Evolutionary conservation across 2,329 filamentous ascomycete genomes (phyloP).

Genomic region (Dactylellina parvicollis): DNA sequence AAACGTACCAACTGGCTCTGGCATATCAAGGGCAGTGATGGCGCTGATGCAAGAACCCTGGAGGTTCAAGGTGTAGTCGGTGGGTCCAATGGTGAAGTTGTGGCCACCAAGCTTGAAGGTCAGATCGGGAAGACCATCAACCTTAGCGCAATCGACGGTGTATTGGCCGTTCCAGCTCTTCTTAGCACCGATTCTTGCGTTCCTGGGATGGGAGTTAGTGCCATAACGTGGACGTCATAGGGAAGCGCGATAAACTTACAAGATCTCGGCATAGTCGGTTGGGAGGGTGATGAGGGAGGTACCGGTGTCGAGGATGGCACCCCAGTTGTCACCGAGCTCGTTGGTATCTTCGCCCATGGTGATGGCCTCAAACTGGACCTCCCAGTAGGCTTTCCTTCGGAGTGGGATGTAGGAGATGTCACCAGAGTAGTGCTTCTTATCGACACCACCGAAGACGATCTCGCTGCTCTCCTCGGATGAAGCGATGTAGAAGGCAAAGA

Average conservation of each 20-base stretch:
- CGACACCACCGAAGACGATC: conserved; percentile 87
- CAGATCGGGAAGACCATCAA: conserved; percentile 84
- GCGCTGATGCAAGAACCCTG: conserved; percentile 95
- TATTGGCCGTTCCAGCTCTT: conserved; percentile 98
- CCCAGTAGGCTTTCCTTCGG: conserved; percentile 99
- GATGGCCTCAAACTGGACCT: conserved; percentile 94
- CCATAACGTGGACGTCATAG: not conserved
- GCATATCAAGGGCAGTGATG: conserved; percentile 95
- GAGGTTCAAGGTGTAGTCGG: conserved; percentile 95
- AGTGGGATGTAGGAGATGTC: conserved; percentile 93
- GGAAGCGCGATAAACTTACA: conserved; percentile 65
- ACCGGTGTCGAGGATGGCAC: conserved; percentile 96
- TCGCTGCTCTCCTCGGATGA: conserved; percentile 80
- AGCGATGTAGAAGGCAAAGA: conserved; percentile 96
- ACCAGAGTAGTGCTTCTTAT: conserved; percentile 82
- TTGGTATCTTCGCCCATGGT: conserved; percentile 85
- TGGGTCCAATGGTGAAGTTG: conserved; percentile 88
- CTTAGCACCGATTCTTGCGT: conserved; percentile 97
- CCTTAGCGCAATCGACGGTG: conserved; percentile 86
- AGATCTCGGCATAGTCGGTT: conserved; percentile 86
- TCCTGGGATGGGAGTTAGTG: conserved; percentile 63
- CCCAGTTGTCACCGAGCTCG: conserved; percentile 81
- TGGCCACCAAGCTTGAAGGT: conserved; percentile 86
- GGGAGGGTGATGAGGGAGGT: conserved; percentile 97
- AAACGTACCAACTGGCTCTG: conserved; percentile 54